Evolutionary conservation across 73 alveolate species (phyloP), one percentile per base, ranked within the genome.

Genomic region (Stentor roeselii): DNA sequence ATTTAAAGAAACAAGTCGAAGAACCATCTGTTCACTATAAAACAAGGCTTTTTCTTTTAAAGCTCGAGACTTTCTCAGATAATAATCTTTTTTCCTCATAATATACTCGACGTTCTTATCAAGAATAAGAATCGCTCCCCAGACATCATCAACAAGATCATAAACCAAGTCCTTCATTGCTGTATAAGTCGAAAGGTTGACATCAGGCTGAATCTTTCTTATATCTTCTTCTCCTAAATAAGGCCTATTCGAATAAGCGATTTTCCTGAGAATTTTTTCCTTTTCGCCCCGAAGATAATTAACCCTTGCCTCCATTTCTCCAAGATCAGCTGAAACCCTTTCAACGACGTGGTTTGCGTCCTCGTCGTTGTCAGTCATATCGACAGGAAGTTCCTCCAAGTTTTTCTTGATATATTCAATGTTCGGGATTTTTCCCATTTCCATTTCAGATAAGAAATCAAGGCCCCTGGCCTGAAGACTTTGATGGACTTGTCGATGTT

Each of bases 401-500:
- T 67, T 67, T 67, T 67, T 36, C 37, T 27, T 67, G 34, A 67
- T 67, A 14, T 27, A n/a, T 30, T 67, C 80, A 27, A 27, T 67
- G 11, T 21, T 21, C 21, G 80, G 80, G 37, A 32, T 32, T 67
- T 67, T 21, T 1, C 80, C 80, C n/a, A 67, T 21, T 2, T 67
- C 80, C 2, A 67, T 67, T 67, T 67, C 80, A 67, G 80, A 21
- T 67, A 67, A 67, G 34, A 67, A 67, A 2, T 67, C 80, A 67
- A 67, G 27, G 2, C 80, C 80, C 14, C 80, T n/a, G 21, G n/a
- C 37, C n/a, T 27, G 42, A 11, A 67, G 37, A 11, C 34, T 67
- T 0, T 21, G 41, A 67, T 67, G 80, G 14, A 67, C 34, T 67
- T 30, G 37, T 34, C 37, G 21, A 27, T 67, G 21, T 2, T 67